Conservation (phyloP, 495 filamentous ascomycete species). For the Daldinia childiae region DNA sequence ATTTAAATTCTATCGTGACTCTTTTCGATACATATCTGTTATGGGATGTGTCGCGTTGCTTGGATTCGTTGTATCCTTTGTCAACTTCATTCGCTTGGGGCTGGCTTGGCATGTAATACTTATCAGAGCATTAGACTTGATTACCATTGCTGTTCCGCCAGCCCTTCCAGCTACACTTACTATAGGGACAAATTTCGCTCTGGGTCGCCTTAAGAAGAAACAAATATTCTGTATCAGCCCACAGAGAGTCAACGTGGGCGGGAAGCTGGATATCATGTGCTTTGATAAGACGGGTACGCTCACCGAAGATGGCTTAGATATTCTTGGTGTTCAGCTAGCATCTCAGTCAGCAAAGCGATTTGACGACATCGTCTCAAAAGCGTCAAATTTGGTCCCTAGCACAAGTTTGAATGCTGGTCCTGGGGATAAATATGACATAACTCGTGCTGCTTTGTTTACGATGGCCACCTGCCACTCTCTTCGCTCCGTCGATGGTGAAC, state of each 20-base stretch:
- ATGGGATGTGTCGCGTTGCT: conserved; percentile 90
- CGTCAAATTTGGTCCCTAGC: conserved; percentile 63
- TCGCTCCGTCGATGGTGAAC: conserved; percentile 82
- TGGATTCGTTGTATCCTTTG: conserved; percentile 88
- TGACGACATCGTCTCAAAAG: conserved; percentile 56
- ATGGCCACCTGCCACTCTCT: conserved; percentile 99
- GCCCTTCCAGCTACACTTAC: conserved; percentile 96
- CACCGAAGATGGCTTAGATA: conserved; percentile 96
- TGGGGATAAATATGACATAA: conserved; percentile 67
- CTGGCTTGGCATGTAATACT: conserved; percentile 90
- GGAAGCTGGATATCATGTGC: conserved; percentile 94
- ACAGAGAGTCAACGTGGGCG: conserved; percentile 93
- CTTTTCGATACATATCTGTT: conserved; percentile 96
- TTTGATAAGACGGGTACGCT: conserved; percentile 99
- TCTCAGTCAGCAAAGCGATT: conserved; percentile 66
- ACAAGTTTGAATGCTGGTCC: conserved; percentile 64
- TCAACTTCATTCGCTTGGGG: conserved; percentile 88
- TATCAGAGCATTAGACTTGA: conserved; percentile 90
- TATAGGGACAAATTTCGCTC: conserved; percentile 95
- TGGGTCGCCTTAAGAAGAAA: conserved; percentile 83
- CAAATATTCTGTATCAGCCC: conserved; percentile 98
- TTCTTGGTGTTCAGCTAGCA: conserved; percentile 85
- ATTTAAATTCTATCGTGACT: conserved; percentile 98
- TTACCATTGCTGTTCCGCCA: conserved; percentile 97
- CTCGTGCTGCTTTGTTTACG: conserved; percentile 80